Base-by-base conservation (phyloP, 169 alveolate species). In the Eimeria brunetti region DNA sequence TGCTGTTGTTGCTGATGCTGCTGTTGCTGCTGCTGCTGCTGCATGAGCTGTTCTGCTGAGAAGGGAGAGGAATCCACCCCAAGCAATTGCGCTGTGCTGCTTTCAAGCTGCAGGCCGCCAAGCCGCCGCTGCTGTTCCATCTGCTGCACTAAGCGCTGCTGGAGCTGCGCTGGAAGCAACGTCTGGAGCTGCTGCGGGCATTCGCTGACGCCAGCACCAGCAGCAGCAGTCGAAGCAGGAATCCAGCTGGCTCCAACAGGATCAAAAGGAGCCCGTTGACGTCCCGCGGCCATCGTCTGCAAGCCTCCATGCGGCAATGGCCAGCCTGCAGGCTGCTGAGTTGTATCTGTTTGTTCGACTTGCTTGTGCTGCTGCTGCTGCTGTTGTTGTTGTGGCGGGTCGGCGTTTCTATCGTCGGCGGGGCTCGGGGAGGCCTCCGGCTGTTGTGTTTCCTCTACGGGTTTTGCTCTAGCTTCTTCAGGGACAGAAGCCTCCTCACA, bases 111-210 rank as follows among this genome's bases (percentile, higher is more conserved):
- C 38, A 84, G 24, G 38, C 60, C 67, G 38, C 69, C 91, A 36
- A 53, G 38, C 38, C 78, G 91, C 30, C 80, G 75, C 91, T 84
- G 90, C 90, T 56, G 75, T 75, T 36, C 91, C 91, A 27, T 36
- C 67, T 44, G 78, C 62, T 71, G 95, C 88, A 38, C 80, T 11
- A 24, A 71, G 84, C 56, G 81, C 84, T 36, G 95, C 69, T 41
- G 89, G 71, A 36, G 62, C 88, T 41, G 94, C 64, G 85, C 36
- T 49, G 88, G 64, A 51, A 64, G 41, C 94, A 49, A 53, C 76
- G 75, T 30, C 46, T 78, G 83, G 33, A 56, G 94, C 62, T 60
- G 88, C 88, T 78, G 94, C 78, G 71, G 81, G 36, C 89, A 46
- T 8, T 81, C 89, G 64, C 24, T 49, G 62, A 44, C 51, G 24